Evolutionary conservation across 306 rosid species (phyloP).

Genomic region (Senna siamea): DNA sequence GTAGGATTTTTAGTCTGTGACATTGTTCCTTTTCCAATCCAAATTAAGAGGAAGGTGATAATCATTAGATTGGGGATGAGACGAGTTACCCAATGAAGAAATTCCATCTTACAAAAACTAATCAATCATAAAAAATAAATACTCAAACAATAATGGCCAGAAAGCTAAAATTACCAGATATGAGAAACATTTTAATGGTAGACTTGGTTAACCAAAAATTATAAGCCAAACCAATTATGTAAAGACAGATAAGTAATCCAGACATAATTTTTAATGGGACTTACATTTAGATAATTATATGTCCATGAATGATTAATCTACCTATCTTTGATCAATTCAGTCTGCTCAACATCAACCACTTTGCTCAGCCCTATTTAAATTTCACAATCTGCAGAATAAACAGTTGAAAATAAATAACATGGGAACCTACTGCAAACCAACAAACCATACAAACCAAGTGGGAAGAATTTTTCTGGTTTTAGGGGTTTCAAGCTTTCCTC

Average conservation of each 20-base stretch:
- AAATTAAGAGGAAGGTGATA: constrained; percentile 45
- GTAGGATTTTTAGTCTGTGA: too few species aligned
- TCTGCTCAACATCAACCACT: constrained; percentile 47
- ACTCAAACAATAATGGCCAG: too few species aligned
- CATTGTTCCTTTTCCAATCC: constrained; percentile 43
- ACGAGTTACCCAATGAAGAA: constrained; percentile 40
- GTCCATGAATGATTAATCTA: neutral
- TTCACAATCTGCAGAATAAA: constrained; percentile 32
- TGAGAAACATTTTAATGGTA: too few species aligned
- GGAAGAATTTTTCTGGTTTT: constrained; percentile 48
- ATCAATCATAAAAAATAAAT: neutral
- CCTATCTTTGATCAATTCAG: neutral
- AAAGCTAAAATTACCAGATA: too few species aligned
- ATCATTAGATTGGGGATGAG: constrained; percentile 34
- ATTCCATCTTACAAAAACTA: constrained; percentile 36
- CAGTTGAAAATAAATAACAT: constrained; percentile 38
- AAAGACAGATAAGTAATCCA: too few species aligned
- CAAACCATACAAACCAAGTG: constrained; percentile 37
- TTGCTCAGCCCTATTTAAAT: constrained; percentile 50
- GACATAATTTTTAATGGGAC: neutral
- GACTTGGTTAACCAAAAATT: too few species aligned
- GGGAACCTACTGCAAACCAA: constrained; percentile 40
- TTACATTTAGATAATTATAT: neutral
- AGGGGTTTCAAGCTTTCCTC: constrained; percentile 41
- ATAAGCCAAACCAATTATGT: too few species aligned